Base-by-base conservation (phyloP, 768 basidiomycete species). In the Russula brevipes region DNA sequence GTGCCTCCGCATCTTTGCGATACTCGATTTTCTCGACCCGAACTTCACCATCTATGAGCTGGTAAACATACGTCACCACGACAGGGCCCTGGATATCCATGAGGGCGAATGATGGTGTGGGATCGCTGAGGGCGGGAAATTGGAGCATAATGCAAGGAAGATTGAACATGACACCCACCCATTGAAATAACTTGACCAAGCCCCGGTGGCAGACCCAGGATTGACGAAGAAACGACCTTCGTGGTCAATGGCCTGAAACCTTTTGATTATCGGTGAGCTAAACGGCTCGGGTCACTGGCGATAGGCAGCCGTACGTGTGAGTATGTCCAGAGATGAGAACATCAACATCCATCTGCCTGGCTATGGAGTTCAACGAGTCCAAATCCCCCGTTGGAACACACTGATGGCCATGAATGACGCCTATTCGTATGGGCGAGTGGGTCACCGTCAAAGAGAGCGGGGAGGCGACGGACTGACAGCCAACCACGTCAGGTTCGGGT, bases 71-170 rank as follows among this genome's bases (percentile, higher is more conserved):
- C 2, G 96, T 98, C 33, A 97, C 94, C 39, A 99, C 91, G 9
- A 96, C 93, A 2, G 92, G 85, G 5, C 97, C 97, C 76, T 99
- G 97, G 41, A 99, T 88, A 72, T 98, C 97, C 89, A 99, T 93
- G 50, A 98, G 77, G 0, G 97, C 97, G 71, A 99, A 99, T 2
- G 93, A 94, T 0, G 97, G 96, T 2, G 83, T 93, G 2, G 89
- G 86, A 35, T 93, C 92, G 4, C 93, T 94, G 69, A 9, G 41
- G 45, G 30, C 35, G 4, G 5, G 8, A 46, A 14, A 11, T 47
- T n/a, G 17, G 38, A 36, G 2, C 16, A 46, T 19, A 38, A 31
- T 51, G 31, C n/a, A 17, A 51, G 31, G 54, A 6, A 5, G 35
- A 30, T 44, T 47, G 14, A 31, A 42, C n/a, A 30, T 36, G 24